Evolutionary conservation across 2,329 filamentous ascomycete genomes (phyloP).

Genomic region (Trichophyton simii): DNA sequence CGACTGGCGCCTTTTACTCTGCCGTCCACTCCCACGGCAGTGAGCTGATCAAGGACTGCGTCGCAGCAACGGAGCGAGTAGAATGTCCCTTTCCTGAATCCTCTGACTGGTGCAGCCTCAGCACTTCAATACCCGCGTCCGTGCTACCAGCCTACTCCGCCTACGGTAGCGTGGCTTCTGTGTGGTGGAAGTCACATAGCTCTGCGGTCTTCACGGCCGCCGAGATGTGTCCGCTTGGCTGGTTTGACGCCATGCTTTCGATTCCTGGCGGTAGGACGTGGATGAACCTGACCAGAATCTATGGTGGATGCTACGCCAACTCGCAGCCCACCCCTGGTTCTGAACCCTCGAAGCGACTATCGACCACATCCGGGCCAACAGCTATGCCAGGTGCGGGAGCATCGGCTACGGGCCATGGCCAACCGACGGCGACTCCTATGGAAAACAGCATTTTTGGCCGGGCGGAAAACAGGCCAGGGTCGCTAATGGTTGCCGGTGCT

Average conservation of each 20-base stretch:
- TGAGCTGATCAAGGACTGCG: constrained; percentile 2
- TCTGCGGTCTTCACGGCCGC: constrained; percentile 3
- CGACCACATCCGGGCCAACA: neutral
- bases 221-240: neutral
- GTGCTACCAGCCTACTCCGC: neutral
- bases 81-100: constrained; percentile 5
- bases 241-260: neutral
- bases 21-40: constrained; percentile 1
- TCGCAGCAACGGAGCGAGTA: neutral
- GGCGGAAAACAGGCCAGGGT: neutral
- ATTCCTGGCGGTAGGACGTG: constrained; percentile 3
- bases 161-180: constrained; percentile 3
- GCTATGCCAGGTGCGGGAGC: neutral
- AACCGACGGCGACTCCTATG: neutral
- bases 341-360: neutral
- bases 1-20: neutral
- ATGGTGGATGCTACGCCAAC: constrained; percentile 4
- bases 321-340: neutral
- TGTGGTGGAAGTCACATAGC: constrained; percentile 5
- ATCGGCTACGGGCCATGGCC: neutral
- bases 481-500: neutral
- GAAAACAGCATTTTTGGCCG: neutral
- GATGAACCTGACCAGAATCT: constrained; percentile 5
- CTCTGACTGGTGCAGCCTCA: constrained; percentile 5
- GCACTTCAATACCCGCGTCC: neutral